These are phyloP conservation scores for Apiospora aurea DNA, from an alignment of 2,329 filamentous ascomycete species.

Conservation along the genomic window DNA sequence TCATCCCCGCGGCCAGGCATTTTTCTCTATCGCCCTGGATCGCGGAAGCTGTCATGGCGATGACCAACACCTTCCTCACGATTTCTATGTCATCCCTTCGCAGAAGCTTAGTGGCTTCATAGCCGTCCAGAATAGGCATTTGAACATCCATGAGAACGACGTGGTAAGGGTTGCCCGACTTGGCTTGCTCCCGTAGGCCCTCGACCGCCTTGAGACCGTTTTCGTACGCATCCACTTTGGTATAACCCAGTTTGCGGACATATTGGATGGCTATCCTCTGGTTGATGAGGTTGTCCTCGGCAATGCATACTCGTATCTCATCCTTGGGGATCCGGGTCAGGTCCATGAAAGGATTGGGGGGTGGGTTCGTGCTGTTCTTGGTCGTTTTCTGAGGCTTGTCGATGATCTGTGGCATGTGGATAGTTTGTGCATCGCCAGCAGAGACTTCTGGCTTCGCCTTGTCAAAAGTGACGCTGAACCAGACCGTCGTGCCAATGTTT, in stretches of 20 bases:
- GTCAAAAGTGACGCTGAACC: conserved; percentile 85
- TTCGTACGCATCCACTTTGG: conserved; percentile 82
- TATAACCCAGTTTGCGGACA: conserved; percentile 83
- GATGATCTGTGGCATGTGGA: conserved; percentile 48
- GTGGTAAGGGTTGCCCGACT: conserved; percentile 80
- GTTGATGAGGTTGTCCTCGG: conserved; percentile 95
- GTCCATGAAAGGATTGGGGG: conserved; percentile 62
- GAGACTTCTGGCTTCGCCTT: conserved; percentile 74
- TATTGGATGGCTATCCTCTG: conserved; percentile 94
- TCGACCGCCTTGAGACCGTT: conserved; percentile 90
- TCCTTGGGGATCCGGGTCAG: conserved; percentile 77
- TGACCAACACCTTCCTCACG: conserved; percentile 86
- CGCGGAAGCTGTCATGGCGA: conserved; percentile 95
- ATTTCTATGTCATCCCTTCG: conserved; percentile 77
- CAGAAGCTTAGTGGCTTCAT: conserved; percentile 86
- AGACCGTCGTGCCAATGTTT: conserved; percentile 73
- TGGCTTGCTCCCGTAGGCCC: conserved; percentile 76
- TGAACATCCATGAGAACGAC: conserved; percentile 95
- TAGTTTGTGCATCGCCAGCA: conserved; percentile 59
- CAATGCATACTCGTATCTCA: conserved; percentile 86
- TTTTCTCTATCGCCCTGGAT: conserved; percentile 96
- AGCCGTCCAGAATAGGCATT: conserved; percentile 93
- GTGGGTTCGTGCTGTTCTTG: conserved; percentile 46
- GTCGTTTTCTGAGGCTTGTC: conserved; percentile 40
- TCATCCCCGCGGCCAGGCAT: conserved; percentile 95